phyloP scores from a whole-genome alignment of 768 basidiomycete species.

The Lentinula boryana region DNA sequence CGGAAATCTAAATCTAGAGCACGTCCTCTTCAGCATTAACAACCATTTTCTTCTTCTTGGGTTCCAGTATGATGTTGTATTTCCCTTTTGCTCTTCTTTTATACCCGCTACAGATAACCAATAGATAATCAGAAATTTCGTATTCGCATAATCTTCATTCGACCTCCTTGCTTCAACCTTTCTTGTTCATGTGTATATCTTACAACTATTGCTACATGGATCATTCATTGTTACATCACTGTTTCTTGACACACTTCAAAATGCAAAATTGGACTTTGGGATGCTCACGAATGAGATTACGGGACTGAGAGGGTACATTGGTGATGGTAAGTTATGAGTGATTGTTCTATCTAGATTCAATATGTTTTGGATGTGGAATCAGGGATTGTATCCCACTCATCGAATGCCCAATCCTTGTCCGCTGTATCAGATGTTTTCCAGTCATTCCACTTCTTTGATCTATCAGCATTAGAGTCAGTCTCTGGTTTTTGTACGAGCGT shows the following conservation, averaged over 20 bases:
- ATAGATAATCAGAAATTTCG: background rate
- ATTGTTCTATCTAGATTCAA: too few species aligned
- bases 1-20: slow-evolving; percentile 52
- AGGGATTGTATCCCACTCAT: slow-evolving; percentile 32
- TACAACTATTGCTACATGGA: background rate
- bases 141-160: background rate
- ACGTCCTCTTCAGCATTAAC: slow-evolving; percentile 29
- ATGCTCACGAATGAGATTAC: too few species aligned
- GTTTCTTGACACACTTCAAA: background rate
- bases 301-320: too few species aligned
- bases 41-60: background rate
- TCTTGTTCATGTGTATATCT: slow-evolving; percentile 5
- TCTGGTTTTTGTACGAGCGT: slow-evolving; percentile 15
- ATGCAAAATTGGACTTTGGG: too few species aligned
- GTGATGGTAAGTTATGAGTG: too few species aligned
- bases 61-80: slow-evolving; percentile 2
- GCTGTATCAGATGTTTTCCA: slow-evolving; percentile 39
- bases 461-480: slow-evolving; percentile 6
- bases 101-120: background rate
- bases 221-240: background rate
- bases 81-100: background rate
- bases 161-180: background rate
- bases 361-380: background rate
- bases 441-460: slow-evolving; percentile 26
- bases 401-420: slow-evolving; percentile 43